Base-by-base conservation (phyloP, 164 flowering plant genomes). In the Piper betle region DNA sequence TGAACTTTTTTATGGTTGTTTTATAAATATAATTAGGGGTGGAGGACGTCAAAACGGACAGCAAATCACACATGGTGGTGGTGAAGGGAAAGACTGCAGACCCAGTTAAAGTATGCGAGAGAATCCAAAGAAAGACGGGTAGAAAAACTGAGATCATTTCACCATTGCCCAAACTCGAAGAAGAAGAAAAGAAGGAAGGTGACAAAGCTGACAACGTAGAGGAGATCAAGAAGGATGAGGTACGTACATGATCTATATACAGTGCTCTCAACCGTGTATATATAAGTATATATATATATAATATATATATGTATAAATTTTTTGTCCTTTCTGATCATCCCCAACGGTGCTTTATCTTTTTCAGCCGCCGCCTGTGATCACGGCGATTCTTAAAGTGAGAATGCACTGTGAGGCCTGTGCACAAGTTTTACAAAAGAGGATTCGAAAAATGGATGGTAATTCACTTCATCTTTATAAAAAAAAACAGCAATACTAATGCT, bases 361-460 rank as follows among this genome's bases (percentile, higher is more conserved):
- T 69, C 85, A 79, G 92, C 85, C 92, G 62, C 62, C 82, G 65
- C 62, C 82, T 0, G 79, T 75, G 33, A 57, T 83, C 42, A 82
- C 88, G 39, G 78, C 82, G 15, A 80, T 75, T 58, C 59, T 91
- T 66, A 80, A 74, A 40, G 74, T 88, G 50, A 71, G 70, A 57
- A 88, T 91, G 98, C 96, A 91, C 59, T 91, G 98, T 60, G 96
- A 87, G 53, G 94, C 96, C 20, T 91, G 98, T 66, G 95, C 95
- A 60, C 88, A 84, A 69, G 81, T 37, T 52, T 33, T 84, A 55
- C 80, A 74, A 69, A 91, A 73, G 73, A 72, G 85, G 42, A 79
- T 88, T 48, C 56, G 82, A 12, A 91, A 82, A 73, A 74, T 91
- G 17, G 58, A 71, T 73, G 98, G 98, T 87, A 73, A 42, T 57